These are phyloP conservation scores for Geranomyces variabilis DNA, from an alignment of 192 early-diverging fungal species.

Conservation along the genomic window DNA sequence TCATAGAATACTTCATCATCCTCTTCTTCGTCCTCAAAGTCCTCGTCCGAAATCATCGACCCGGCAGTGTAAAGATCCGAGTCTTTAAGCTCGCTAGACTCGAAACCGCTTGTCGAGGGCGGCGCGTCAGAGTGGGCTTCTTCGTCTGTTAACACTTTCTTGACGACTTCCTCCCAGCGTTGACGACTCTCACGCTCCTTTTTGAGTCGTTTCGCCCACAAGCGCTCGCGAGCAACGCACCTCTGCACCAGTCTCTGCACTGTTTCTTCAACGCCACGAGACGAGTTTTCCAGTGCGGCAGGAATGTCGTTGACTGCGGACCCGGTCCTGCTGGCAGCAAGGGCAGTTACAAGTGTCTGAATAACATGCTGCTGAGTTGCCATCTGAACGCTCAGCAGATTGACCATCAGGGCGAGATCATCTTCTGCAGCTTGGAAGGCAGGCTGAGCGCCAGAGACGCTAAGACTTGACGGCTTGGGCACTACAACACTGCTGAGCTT, in stretches of 20 bases:
- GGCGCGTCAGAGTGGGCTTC: neutral
- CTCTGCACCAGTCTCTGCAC: slow-evolving; percentile 19
- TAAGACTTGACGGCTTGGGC: neutral
- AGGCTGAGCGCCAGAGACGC: neutral
- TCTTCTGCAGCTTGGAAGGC: neutral
- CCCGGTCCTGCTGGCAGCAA: neutral
- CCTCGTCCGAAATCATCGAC: slow-evolving; percentile 11
- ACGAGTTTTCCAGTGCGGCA: slow-evolving; percentile 31
- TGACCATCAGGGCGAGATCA: slow-evolving; percentile 13
- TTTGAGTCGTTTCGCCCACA: slow-evolving; percentile 32
- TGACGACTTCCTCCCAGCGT: slow-evolving; percentile 43
- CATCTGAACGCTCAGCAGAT: slow-evolving; percentile 40
- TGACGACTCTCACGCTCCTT: slow-evolving; percentile 35
- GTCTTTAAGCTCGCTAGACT: neutral
- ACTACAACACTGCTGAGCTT: neutral
- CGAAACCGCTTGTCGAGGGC: neutral
- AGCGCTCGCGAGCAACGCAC: slow-evolving; percentile 23
- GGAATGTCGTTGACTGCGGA: slow-evolving; percentile 22
- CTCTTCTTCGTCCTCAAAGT: slow-evolving; percentile 30
- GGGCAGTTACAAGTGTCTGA: slow-evolving; percentile 24
- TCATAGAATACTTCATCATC: slow-evolving; percentile 49
- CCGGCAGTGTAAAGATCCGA: slow-evolving; percentile 4
- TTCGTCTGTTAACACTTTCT: slow-evolving; percentile 31
- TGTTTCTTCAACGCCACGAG: slow-evolving; percentile 32
- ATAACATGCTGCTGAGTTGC: slow-evolving; percentile 41